Evolutionary conservation across 2,329 filamentous ascomycete species (phyloP), one percentile per base, ranked within the genome.

Genomic region (Xylaria sp.): DNA sequence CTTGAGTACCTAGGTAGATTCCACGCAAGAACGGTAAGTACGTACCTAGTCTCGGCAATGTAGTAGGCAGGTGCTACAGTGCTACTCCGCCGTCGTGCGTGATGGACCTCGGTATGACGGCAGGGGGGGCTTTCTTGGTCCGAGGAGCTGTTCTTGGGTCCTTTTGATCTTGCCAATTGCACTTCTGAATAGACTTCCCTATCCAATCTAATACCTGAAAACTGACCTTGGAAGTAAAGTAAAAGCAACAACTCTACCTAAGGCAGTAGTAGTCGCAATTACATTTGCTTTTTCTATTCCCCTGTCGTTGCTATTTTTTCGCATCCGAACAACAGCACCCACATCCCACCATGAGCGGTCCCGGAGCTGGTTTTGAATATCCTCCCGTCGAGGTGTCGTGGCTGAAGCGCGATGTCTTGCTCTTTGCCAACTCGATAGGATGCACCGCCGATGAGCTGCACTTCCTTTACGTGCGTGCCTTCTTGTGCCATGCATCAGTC

Each of bases 361-460:
- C 83, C 60, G 86, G 86, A 68, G 85, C 81, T 74, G 92, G 92
- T 71, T 93, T 93, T 78, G 86, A 95, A 77, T 96, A 90, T 76
- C 91, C 92, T 60, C 77, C 85, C 48, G 81, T 86, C 72, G 85
- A 89, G 73, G 92, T 96, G 10, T 85, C 89, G 70, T 97, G 93
- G 93, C 78, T 91, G 71, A 93, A 93, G 85, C 87, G 93, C 68
- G 93, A 97, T 81, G 87, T 89, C 35, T 83, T 97, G 64, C 87
- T 98, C 64, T 97, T 97, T 76, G 93, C 93, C 70, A 90, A 90
- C 77, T 94, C 90, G 79, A 94, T 97, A 75, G 93, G 93, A 58
- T 88, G 85, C 73, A 94, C 87, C 11, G 84, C 85, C n/a, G 88
- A 96, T 70, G 93, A 97, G 82, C 86, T 97, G 72, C 92, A 97